Evolutionary conservation across 2,329 filamentous ascomycete genomes (phyloP), one percentile per base, ranked within the genome.

Genomic region (Aotearoamyces nothofagi): DNA sequence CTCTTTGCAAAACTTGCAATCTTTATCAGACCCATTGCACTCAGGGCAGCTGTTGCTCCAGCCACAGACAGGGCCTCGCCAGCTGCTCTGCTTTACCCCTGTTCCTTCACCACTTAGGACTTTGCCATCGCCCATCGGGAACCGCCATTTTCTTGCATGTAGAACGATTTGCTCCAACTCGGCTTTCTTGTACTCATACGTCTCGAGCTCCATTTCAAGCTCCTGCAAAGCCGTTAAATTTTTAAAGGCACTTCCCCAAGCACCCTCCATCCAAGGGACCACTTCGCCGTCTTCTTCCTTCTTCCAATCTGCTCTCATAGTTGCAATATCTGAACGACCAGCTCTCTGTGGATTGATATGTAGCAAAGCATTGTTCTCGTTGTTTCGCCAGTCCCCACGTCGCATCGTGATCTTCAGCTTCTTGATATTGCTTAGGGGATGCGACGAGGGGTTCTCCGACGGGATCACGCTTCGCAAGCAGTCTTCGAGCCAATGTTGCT

Each of bases 301-400:
- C 8, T 17, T 15, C 29, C 27, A 32, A 15, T 33, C 27, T n/a
- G 5, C 12, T 13, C 11, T 3, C 37, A 40, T 40, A 13, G 25
- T 17, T 4, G 9, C 10, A 14, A 33, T 8, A 5, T 33, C 11
- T 5, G 16, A 22, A 15, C 30, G 30, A 2, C 30, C 32, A n/a
- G n/a, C n/a, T 1, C 28, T 14, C 9, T 39, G 27, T 6, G 42
- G 40, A 32, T 39, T 39, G 10, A 45, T 44, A 3, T 13, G 27
- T 7, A 45, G 17, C 1, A 33, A 14, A 9, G 22, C 19, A 32
- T 38, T 42, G 2, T 16, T 19, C 17, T 43, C 40, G 26, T 41
- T 40, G 19, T 32, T 39, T 41, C 38, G 44, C 44, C 41, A 46
- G 28, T 45, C 42, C 3, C 39, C 32, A 11, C 40, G 31, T 12